Conservation (phyloP, 768 basidiomycete species). For the Sistotremastrum suecicum region DNA sequence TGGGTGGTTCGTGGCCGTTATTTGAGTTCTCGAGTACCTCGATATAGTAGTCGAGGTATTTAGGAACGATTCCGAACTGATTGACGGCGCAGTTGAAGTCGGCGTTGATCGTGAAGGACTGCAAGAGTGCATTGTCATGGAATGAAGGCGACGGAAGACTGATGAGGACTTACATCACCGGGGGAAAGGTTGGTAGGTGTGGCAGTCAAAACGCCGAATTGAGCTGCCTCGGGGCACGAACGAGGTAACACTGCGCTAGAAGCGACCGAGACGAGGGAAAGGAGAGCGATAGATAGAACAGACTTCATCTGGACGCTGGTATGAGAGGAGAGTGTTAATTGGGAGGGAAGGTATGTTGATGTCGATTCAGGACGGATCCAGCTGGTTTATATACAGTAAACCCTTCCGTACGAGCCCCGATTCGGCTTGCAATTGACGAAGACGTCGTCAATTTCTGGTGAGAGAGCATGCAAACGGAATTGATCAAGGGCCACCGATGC, state of each 20-base stretch:
- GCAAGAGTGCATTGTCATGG: too few species aligned
- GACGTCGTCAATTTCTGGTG: too few species aligned
- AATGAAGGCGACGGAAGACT: too few species aligned
- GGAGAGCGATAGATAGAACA: not conserved
- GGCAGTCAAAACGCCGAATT: not conserved
- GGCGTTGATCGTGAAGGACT: conserved; percentile 2
- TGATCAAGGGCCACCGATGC: too few species aligned
- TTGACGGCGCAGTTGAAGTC: conserved; percentile 16
- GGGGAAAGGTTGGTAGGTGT: not conserved
- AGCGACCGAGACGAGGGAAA: not conserved
- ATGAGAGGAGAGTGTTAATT: too few species aligned
- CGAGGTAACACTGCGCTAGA: not conserved
- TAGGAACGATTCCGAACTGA: conserved; percentile 8
- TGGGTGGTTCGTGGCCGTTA: conserved; percentile 17
- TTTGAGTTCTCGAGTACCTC: conserved; percentile 17
- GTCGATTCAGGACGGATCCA: too few species aligned
- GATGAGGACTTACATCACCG: not conserved
- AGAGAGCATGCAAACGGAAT: too few species aligned
- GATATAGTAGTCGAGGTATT: conserved; percentile 19
- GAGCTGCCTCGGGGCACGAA: not conserved
- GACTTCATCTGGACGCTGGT: not conserved
- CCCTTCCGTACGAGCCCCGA: too few species aligned
- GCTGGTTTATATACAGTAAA: too few species aligned
- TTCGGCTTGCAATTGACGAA: too few species aligned
- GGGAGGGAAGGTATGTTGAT: too few species aligned